Percentiles rank a stretch among this genome's conserved stretches.
Evolutionary conservation across 2,329 filamentous ascomycete species (phyloP).

Genomic region (Talaromyces sp.): DNA sequence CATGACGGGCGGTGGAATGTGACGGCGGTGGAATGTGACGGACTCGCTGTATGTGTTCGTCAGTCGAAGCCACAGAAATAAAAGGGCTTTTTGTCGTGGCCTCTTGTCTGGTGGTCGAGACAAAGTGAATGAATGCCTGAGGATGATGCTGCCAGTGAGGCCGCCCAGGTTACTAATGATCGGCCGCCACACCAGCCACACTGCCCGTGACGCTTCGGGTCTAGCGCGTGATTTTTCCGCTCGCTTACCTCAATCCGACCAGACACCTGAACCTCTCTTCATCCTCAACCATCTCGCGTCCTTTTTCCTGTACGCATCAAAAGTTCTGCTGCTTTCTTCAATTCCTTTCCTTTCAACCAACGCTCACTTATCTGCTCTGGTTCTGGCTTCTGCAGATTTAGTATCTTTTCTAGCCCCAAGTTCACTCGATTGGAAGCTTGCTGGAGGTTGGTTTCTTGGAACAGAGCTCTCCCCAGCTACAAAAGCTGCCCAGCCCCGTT

Average conservation of each 20-base stretch:
- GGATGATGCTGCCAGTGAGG: neutral
- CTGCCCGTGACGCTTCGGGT: neutral
- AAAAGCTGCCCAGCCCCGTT: conserved; percentile 4
- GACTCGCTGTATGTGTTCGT: neutral
- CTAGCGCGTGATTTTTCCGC: neutral
- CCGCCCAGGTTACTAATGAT: neutral
- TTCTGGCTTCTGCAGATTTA: neutral
- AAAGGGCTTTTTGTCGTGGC: neutral
- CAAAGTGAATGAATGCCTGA: neutral
- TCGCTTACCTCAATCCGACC: neutral
- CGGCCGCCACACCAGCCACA: neutral
- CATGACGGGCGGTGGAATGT: conserved; percentile 39
- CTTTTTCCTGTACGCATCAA: neutral
- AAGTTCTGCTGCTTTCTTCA: neutral
- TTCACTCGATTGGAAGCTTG: conserved; percentile 1
- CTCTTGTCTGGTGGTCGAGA: neutral
- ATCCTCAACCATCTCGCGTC: neutral
- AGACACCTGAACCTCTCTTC: neutral
- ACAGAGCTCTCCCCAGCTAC: conserved; percentile 21
- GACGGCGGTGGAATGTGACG: neutral
- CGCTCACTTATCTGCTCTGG: neutral
- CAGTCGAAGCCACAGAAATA: neutral
- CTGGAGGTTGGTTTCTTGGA: conserved; percentile 8
- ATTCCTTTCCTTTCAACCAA: neutral
- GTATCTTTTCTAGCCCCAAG: neutral